Evolutionary conservation across 192 early-diverging fungal species (phyloP).

Genomic region (Dimargaris verticillata): DNA sequence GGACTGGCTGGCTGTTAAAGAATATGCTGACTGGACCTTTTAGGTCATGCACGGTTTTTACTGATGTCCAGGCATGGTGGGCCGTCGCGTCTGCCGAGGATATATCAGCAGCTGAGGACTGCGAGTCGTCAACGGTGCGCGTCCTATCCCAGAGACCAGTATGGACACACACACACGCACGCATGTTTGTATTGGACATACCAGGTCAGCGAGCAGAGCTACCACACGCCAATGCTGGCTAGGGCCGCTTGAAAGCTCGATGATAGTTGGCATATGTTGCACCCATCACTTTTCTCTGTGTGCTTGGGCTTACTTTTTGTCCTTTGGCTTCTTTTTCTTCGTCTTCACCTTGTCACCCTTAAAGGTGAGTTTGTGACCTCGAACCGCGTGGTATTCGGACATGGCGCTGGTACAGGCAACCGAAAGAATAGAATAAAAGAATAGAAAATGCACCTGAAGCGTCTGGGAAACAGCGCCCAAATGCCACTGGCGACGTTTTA

Average conservation of each 20-base stretch:
- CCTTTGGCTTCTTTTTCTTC: not conserved
- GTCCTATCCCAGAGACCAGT: too few relatives aligned
- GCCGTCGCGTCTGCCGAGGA: not conserved
- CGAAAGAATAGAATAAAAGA: not conserved
- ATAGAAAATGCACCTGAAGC: not conserved
- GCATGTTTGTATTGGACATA: too few relatives aligned
- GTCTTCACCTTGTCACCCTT: not conserved
- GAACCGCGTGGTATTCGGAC: not conserved
- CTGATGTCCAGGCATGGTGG: not conserved
- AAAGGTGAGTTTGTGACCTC: not conserved
- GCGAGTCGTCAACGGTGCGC: too few relatives aligned
- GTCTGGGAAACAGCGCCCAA: too few relatives aligned
- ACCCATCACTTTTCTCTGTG: not conserved
- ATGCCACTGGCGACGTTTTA: too few relatives aligned
- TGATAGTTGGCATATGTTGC: not conserved
- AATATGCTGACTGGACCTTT: conserved; percentile 1
- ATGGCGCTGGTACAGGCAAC: not conserved
- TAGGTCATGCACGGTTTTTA: not conserved
- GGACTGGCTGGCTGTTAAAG: conserved; percentile 3
- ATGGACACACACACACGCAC: too few relatives aligned
- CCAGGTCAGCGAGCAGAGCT: too few relatives aligned
- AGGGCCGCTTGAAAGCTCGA: too few relatives aligned
- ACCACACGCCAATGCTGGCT: too few relatives aligned
- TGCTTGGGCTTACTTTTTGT: not conserved
- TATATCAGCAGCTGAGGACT: too few relatives aligned